Evolutionary conservation across 768 basidiomycete genomes (phyloP).

Genomic region (Tulasnella sp.): DNA sequence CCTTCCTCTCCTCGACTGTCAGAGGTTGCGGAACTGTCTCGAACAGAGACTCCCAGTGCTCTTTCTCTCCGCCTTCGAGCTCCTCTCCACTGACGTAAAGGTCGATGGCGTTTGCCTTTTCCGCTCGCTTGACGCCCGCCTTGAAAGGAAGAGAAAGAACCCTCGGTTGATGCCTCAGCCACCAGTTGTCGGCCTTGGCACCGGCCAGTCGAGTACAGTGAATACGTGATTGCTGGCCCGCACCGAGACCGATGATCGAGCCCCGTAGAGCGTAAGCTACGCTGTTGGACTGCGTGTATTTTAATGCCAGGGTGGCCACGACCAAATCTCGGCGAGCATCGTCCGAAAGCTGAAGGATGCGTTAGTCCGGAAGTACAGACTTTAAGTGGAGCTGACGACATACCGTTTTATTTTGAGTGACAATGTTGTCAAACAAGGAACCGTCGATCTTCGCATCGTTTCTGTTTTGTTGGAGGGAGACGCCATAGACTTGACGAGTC

Average conservation of each 20-base stretch:
- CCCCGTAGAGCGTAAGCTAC: slow-evolving; percentile 92
- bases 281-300: slow-evolving; percentile 99
- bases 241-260: slow-evolving; percentile 89
- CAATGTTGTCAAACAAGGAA: slow-evolving; percentile 75
- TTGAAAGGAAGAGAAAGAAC: slow-evolving; percentile 93
- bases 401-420: slow-evolving; percentile 81
- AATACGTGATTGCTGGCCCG: slow-evolving; percentile 97
- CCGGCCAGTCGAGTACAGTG: slow-evolving; percentile 98
- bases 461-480: slow-evolving; percentile 79
- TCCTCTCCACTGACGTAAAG: slow-evolving; percentile 87
- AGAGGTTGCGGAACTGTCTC: slow-evolving; percentile 61
- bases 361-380: neutral
- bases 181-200: slow-evolving; percentile 98
- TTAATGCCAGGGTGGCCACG: slow-evolving; percentile 91
- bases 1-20: slow-evolving; percentile 58
- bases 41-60: slow-evolving; percentile 86
- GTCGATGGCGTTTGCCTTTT: slow-evolving; percentile 98
- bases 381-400: slow-evolving; percentile 26
- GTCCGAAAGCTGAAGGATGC: slow-evolving; percentile 51
- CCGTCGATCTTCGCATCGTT: slow-evolving; percentile 85
- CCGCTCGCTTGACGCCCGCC: slow-evolving; percentile 93
- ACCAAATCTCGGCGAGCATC: slow-evolving; percentile 83
- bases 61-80: slow-evolving; percentile 80
- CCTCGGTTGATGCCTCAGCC: slow-evolving; percentile 93
- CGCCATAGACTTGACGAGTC: slow-evolving; percentile 92